A percentile compares a stretch with the other conserved stretches of the same genome.
These are phyloP conservation scores for Nemania bipapillata DNA, from an alignment of 2,329 filamentous ascomycete species.

Conservation along the genomic window DNA sequence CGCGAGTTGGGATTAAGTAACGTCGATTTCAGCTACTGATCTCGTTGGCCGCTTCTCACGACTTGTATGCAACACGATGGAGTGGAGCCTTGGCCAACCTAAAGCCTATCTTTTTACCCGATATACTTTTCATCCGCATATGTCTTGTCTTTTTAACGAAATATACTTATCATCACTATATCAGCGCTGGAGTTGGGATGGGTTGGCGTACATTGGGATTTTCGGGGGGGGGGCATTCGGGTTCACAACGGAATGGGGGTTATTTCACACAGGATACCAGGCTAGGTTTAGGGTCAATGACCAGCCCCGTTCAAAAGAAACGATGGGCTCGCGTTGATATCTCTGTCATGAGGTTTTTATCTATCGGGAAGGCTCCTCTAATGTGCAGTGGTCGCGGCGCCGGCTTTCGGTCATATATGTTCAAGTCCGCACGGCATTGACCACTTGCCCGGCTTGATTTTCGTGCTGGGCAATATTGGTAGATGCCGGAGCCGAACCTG, in stretches of 20 bases:
- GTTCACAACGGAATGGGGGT: slow-evolving; percentile 26
- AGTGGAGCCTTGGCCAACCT: slow-evolving; percentile 16
- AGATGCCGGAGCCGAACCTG: background rate
- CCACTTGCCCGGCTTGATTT: slow-evolving; percentile 15
- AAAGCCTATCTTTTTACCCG: slow-evolving; percentile 27
- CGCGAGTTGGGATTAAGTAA: slow-evolving; percentile 63
- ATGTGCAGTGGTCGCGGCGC: slow-evolving; percentile 18
- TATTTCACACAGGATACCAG: slow-evolving; percentile 33
- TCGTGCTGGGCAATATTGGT: slow-evolving; percentile 4
- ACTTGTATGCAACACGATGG: slow-evolving; percentile 17
- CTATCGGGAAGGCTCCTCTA: background rate
- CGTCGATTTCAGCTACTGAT: slow-evolving; percentile 72
- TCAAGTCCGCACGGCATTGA: slow-evolving; percentile 11
- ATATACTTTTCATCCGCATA: slow-evolving; percentile 37
- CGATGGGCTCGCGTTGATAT: slow-evolving; percentile 27
- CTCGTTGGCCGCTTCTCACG: slow-evolving; percentile 17
- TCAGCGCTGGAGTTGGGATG: slow-evolving; percentile 50
- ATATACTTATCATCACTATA: slow-evolving; percentile 45
- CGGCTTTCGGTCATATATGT: slow-evolving; percentile 17
- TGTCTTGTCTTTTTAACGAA: slow-evolving; percentile 44
- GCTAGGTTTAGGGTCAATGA: slow-evolving; percentile 28
- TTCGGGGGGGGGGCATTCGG: slow-evolving; percentile 23
- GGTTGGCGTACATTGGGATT: slow-evolving; percentile 40
- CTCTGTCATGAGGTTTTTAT: slow-evolving; percentile 20
- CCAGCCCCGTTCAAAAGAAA: slow-evolving; percentile 28